A percentile compares a stretch with the other conserved stretches of the same genome.
Evolutionary conservation across 495 filamentous ascomycete species (phyloP).

Genomic region (Hypoxylon fragiforme): DNA sequence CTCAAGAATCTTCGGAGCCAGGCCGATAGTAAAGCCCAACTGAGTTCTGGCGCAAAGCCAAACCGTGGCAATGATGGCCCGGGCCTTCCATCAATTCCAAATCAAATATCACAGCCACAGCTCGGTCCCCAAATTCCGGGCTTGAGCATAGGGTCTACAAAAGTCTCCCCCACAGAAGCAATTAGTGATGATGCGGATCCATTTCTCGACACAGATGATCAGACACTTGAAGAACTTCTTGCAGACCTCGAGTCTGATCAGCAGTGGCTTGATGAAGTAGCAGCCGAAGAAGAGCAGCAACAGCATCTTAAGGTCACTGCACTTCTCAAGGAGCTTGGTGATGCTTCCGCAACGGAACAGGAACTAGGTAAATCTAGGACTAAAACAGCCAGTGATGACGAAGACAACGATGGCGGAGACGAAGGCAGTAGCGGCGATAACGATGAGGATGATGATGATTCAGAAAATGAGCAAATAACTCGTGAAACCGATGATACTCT

Average conservation of each 20-base stretch:
- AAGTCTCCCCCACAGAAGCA: constrained; percentile 8
- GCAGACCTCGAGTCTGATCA: constrained; percentile 38
- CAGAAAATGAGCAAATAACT: constrained; percentile 47
- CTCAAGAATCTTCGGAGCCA: constrained; percentile 47
- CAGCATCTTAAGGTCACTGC: constrained; percentile 30
- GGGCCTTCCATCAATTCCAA: constrained; percentile 1
- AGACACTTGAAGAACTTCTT: constrained; percentile 44
- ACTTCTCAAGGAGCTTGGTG: constrained; percentile 34
- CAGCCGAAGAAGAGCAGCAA: constrained; percentile 37
- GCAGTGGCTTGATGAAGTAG: constrained; percentile 31
- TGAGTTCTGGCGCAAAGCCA: background rate
- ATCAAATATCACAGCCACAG: constrained; percentile 12
- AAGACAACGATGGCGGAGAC: constrained; percentile 19
- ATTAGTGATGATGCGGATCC: constrained; percentile 21
- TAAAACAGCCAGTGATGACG: constrained; percentile 16
- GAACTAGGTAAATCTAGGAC: background rate
- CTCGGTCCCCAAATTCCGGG: background rate
- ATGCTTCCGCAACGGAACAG: constrained; percentile 4
- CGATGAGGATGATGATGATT: constrained; percentile 38
- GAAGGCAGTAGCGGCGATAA: constrained; percentile 28
- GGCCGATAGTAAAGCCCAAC: constrained; percentile 15
- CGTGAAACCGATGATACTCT: constrained; percentile 42
- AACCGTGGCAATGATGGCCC: background rate
- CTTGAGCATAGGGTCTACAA: constrained; percentile 5
- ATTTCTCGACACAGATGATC: constrained; percentile 36